phyloP scores from a whole-genome alignment of 768 basidiomycete genomes.

The Fomitopsis serialis region DNA sequence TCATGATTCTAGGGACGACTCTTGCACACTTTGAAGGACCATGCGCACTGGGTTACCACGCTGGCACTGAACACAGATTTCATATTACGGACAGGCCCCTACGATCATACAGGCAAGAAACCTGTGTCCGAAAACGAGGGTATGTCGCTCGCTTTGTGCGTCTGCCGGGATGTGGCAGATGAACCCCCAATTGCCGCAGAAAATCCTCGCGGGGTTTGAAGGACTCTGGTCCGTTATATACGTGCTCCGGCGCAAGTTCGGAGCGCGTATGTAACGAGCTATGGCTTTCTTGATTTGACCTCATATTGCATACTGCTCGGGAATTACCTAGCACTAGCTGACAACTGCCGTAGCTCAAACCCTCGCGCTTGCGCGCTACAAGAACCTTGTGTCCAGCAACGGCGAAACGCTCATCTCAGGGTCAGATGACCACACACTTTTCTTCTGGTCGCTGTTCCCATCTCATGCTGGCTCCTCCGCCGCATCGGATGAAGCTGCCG shows the following conservation, averaged over 20 bases:
- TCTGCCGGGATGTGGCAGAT: no score
- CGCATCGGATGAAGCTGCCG: slow-evolving; percentile 31
- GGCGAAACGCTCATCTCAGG: slow-evolving; percentile 91
- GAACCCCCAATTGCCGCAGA: no score
- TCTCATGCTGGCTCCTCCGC: slow-evolving; percentile 28
- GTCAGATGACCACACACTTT: slow-evolving; percentile 96
- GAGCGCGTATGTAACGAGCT: no score
- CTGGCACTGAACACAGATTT: slow-evolving; percentile 95
- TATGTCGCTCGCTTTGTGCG: slow-evolving; percentile 22
- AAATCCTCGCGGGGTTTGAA: no score
- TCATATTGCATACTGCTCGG: no score
- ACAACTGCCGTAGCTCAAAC: slow-evolving; percentile 53
- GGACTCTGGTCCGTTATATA: not conserved
- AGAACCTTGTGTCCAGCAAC: slow-evolving; percentile 48
- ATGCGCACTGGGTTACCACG: slow-evolving; percentile 99
- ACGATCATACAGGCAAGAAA: slow-evolving; percentile 79
- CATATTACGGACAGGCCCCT: slow-evolving; percentile 90
- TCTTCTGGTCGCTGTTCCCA: slow-evolving; percentile 87
- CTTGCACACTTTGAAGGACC: slow-evolving; percentile 83
- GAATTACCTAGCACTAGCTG: not conserved
- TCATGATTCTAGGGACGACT: slow-evolving; percentile 60
- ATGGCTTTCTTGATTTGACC: no score
- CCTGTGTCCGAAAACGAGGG: slow-evolving; percentile 82
- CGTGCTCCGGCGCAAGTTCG: not conserved
- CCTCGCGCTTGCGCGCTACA: slow-evolving; percentile 75